Evolutionary conservation across 2,329 filamentous ascomycete genomes (phyloP).

Genomic region (Domatiomyces catenatus): DNA sequence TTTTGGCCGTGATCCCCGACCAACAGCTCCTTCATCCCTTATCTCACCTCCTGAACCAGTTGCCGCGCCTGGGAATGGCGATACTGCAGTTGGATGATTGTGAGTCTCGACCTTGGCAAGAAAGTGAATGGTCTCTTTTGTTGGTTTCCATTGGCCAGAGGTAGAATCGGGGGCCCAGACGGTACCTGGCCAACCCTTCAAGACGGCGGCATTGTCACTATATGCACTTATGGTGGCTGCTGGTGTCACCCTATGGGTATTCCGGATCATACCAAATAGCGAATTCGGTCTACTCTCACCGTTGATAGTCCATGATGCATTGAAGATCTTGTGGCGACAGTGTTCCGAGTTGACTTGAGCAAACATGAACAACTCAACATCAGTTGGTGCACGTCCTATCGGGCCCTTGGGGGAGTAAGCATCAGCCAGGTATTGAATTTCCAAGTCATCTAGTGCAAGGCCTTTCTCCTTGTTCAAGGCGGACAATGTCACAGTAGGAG

Average conservation of each 20-base stretch:
- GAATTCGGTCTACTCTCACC: slow-evolving; percentile 63
- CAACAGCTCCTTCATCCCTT: slow-evolving; percentile 85
- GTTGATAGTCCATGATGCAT: slow-evolving; percentile 90
- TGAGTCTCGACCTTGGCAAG: slow-evolving; percentile 94
- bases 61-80: slow-evolving; percentile 80
- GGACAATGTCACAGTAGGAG: slow-evolving; percentile 57
- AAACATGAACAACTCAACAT: slow-evolving; percentile 98
- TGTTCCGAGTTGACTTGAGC: slow-evolving; percentile 98
- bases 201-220: slow-evolving; percentile 92
- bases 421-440: slow-evolving; percentile 89
- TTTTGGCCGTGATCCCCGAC: slow-evolving; percentile 81
- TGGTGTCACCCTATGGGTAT: slow-evolving; percentile 68
- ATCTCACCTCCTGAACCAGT: slow-evolving; percentile 94
- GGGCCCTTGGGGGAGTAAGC: slow-evolving; percentile 52
- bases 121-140: slow-evolving; percentile 73
- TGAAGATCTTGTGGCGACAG: slow-evolving; percentile 81
- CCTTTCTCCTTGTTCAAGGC: slow-evolving; percentile 74
- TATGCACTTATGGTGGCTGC: slow-evolving; percentile 86
- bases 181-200: slow-evolving; percentile 54
- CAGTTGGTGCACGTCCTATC: slow-evolving; percentile 52
- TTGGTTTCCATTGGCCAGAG: slow-evolving; percentile 76
- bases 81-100: slow-evolving; percentile 93
- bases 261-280: slow-evolving; percentile 90
- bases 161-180: slow-evolving; percentile 80
- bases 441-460: slow-evolving; percentile 69